These are phyloP conservation scores for Neonothopanus nambi DNA, from an alignment of 1,284 basidiomycete genomes.

Conservation along the genomic window DNA sequence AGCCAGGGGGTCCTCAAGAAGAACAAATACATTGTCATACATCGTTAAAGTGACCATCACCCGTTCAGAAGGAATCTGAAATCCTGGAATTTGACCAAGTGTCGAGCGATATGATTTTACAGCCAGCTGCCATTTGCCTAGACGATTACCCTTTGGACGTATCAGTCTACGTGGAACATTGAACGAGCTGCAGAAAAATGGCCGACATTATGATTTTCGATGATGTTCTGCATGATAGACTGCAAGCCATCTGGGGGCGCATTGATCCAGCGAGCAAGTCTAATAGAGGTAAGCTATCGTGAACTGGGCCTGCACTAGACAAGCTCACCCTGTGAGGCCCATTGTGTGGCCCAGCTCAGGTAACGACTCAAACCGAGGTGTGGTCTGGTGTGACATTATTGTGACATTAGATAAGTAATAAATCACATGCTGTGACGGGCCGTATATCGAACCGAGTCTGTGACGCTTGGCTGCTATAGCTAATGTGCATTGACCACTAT, in stretches of 20 bases:
- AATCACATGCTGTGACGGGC: conserved; percentile 9
- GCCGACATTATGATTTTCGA: conserved; percentile 66
- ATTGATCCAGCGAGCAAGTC: conserved; percentile 77
- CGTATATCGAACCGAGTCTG: not conserved
- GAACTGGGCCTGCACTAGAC: not conserved
- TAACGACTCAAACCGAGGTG: not conserved
- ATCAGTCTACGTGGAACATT: conserved; percentile 20
- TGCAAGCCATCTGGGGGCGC: conserved; percentile 70
- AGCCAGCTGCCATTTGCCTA: conserved; percentile 65
- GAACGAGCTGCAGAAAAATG: not conserved
- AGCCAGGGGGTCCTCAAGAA: conserved; percentile 70
- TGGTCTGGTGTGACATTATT: not conserved
- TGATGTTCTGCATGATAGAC: conserved; percentile 66
- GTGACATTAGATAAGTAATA: not conserved
- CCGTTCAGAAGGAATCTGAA: conserved; percentile 57
- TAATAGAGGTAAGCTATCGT: conserved; percentile 29
- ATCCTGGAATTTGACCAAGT: conserved; percentile 51
- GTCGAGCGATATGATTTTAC: conserved; percentile 74
- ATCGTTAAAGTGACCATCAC: conserved; percentile 73
- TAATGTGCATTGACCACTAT: conserved; percentile 26
- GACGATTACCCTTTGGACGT: conserved; percentile 1
- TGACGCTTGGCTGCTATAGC: not conserved
- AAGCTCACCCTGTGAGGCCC: conserved; percentile 63
- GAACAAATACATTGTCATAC: conserved; percentile 75
- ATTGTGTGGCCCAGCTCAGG: conserved; percentile 30